Percentiles rank a stretch among this genome's conserved stretches.
phyloP scores from a whole-genome alignment of 2,329 filamentous ascomycete genomes.

The Cordyceps sp. region DNA sequence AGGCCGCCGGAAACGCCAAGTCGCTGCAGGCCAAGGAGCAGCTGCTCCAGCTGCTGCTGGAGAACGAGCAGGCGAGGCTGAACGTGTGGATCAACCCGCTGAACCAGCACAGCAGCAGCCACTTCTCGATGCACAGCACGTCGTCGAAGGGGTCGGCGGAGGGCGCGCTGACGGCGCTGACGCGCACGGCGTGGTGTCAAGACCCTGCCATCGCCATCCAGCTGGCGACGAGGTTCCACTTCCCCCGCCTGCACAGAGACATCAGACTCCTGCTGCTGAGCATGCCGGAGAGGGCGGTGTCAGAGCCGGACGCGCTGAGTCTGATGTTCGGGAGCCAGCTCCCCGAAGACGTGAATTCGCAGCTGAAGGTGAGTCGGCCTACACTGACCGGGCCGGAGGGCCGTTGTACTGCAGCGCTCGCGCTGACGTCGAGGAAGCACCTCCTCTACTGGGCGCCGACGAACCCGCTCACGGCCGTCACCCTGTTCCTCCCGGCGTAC shows the following conservation, averaged over 20 bases:
- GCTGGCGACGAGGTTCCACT: slow-evolving; percentile 63
- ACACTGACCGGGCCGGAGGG: no score
- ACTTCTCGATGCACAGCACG: slow-evolving; percentile 20
- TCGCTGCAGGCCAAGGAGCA: slow-evolving; percentile 66
- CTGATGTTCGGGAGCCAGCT: slow-evolving; percentile 63
- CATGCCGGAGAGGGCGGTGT: slow-evolving; percentile 67
- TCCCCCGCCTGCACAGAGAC: slow-evolving; percentile 53
- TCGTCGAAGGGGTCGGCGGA: slow-evolving; percentile 22
- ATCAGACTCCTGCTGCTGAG: slow-evolving; percentile 67
- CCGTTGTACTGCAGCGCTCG: neutral
- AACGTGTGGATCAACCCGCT: slow-evolving; percentile 83
- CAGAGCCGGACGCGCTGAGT: slow-evolving; percentile 68
- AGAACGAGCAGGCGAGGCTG: slow-evolving; percentile 70
- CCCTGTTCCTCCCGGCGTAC: slow-evolving; percentile 83
- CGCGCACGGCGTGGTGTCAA: slow-evolving; percentile 77
- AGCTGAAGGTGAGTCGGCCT: slow-evolving; percentile 67
- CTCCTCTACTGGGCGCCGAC: slow-evolving; percentile 85
- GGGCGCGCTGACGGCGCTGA: slow-evolving; percentile 40
- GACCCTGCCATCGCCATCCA: slow-evolving; percentile 78
- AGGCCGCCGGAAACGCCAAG: slow-evolving; percentile 36
- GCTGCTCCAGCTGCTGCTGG: slow-evolving; percentile 62
- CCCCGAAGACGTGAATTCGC: slow-evolving; percentile 58
- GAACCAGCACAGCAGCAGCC: slow-evolving; percentile 32
- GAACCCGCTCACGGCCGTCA: slow-evolving; percentile 84
- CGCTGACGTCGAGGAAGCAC: slow-evolving; percentile 36